Percentiles rank a stretch among this genome's conserved stretches.
Evolutionary conservation across 108 stramenopile genomes (phyloP).

Genomic region (Nitzschia sp.): DNA sequence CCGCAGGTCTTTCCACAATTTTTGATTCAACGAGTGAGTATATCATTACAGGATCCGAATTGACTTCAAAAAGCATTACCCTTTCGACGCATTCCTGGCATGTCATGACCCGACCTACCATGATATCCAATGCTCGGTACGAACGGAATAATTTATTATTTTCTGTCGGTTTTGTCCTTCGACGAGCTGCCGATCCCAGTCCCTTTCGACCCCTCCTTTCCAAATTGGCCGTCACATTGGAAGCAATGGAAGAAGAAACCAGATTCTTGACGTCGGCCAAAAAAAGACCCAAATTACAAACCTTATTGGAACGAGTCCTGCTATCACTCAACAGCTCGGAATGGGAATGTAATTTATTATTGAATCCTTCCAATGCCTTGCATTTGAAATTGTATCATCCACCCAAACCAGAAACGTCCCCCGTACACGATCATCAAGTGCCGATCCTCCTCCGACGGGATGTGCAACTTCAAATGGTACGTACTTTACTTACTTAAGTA

Average conservation of each 20-base stretch:
- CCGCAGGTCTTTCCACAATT: constrained; percentile 50
- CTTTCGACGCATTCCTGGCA: constrained; percentile 79
- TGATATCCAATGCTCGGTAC: constrained; percentile 65
- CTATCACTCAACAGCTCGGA: constrained; percentile 68
- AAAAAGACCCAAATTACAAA: constrained; percentile 56
- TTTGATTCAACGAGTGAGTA: constrained; percentile 81
- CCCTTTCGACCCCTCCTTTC: constrained; percentile 69
- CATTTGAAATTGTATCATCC: constrained; percentile 76
- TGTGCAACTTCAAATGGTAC: constrained; percentile 59
- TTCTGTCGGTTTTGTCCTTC: constrained; percentile 76
- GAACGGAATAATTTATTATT: constrained; percentile 82
- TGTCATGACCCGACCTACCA: constrained; percentile 72
- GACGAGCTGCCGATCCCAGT: constrained; percentile 68
- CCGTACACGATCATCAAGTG: constrained; percentile 75
- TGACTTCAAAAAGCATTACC: constrained; percentile 74
- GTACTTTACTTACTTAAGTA: neutral
- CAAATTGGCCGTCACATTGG: constrained; percentile 67
- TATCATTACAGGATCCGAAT: constrained; percentile 82
- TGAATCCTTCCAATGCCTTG: constrained; percentile 69
- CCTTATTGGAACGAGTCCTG: constrained; percentile 57
- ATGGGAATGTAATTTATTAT: constrained; percentile 67
- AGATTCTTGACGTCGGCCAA: constrained; percentile 48
- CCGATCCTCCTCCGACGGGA: constrained; percentile 76
- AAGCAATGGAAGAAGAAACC: constrained; percentile 77
- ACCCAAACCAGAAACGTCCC: constrained; percentile 61